These are phyloP conservation scores for Metschnikowia arizonensis DNA, from an alignment of 805 yeast species.

Conservation along the genomic window DNA sequence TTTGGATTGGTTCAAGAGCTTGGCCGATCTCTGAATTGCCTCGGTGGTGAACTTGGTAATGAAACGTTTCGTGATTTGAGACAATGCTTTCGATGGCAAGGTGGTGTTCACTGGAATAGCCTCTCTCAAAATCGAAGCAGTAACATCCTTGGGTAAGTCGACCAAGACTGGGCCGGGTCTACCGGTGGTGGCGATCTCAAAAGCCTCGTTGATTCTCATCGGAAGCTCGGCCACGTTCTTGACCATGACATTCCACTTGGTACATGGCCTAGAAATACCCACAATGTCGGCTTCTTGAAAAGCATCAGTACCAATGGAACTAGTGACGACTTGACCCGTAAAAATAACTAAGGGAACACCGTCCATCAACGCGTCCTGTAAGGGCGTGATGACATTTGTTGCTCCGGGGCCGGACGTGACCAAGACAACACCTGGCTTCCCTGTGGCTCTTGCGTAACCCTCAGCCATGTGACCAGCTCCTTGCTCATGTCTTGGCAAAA, in stretches of 20 bases:
- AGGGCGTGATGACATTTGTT: constrained; percentile 95
- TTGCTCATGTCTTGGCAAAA: constrained; percentile 95
- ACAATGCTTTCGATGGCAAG: constrained; percentile 69
- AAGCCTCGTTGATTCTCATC: constrained; percentile 93
- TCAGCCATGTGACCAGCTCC: constrained; percentile 99
- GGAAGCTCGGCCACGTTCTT: constrained; percentile 92
- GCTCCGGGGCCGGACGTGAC: constrained; percentile 99
- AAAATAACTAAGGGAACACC: constrained; percentile 97
- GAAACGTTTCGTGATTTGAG: constrained; percentile 63
- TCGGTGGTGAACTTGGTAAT: constrained; percentile 70
- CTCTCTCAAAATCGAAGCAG: constrained; percentile 81
- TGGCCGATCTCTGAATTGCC: constrained; percentile 73
- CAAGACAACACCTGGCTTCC: constrained; percentile 95
- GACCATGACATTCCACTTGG: constrained; percentile 99
- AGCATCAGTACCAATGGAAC: constrained; percentile 96
- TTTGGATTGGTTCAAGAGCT: constrained; percentile 74
- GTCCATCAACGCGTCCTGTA: constrained; percentile 96
- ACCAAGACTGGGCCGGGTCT: constrained; percentile 98
- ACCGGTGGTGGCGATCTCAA: constrained; percentile 92
- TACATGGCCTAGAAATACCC: constrained; percentile 95
- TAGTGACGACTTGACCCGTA: constrained; percentile 95
- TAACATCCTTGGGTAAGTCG: constrained; percentile 96
- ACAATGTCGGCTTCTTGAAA: constrained; percentile 99
- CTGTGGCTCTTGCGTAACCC: constrained; percentile 93
- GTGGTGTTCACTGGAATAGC: constrained; percentile 81